Evolutionary conservation across 352 stramenopile genomes (phyloP).

Genomic region (Pythium periplocum): DNA sequence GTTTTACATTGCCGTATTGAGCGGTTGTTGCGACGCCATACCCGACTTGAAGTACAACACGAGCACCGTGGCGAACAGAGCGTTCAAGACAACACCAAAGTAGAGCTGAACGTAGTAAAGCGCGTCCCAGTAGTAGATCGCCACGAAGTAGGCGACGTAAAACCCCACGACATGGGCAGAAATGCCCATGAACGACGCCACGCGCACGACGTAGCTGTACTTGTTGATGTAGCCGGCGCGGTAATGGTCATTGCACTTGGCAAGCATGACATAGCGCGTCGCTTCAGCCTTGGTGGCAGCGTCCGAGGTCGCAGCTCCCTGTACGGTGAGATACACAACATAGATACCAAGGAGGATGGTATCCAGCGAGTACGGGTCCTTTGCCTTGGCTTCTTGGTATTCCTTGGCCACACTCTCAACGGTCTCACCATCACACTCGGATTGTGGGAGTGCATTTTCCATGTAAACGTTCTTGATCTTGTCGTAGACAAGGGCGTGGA

Average conservation of each 20-base stretch:
- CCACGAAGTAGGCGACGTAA: constrained; percentile 63
- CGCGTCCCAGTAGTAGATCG: constrained; percentile 69
- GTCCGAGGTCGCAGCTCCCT: constrained; percentile 63
- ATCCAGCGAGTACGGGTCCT: constrained; percentile 58
- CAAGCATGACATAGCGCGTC: constrained; percentile 48
- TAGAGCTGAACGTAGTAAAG: constrained; percentile 79
- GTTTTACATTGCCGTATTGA: constrained; percentile 18
- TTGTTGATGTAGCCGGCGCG: constrained; percentile 48
- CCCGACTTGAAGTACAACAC: constrained; percentile 59
- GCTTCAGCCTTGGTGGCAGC: constrained; percentile 52
- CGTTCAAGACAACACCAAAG: constrained; percentile 61
- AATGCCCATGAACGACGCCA: constrained; percentile 81
- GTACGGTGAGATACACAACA: constrained; percentile 62
- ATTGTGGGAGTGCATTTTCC: constrained; percentile 75
- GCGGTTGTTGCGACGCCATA: constrained; percentile 33
- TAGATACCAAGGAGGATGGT: constrained; percentile 75
- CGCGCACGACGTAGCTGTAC: constrained; percentile 52
- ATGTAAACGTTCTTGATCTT: constrained; percentile 88
- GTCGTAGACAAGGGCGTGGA: constrained; percentile 81
- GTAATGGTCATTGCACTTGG: constrained; percentile 60
- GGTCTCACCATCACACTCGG: constrained; percentile 74
- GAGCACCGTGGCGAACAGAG: constrained; percentile 43
- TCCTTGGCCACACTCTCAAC: constrained; percentile 75
- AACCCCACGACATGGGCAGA: constrained; percentile 66
- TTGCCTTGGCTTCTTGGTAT: constrained; percentile 50